Evolutionary conservation across 306 rosid species (phyloP).

Genomic region (Inga leiocalycina): DNA sequence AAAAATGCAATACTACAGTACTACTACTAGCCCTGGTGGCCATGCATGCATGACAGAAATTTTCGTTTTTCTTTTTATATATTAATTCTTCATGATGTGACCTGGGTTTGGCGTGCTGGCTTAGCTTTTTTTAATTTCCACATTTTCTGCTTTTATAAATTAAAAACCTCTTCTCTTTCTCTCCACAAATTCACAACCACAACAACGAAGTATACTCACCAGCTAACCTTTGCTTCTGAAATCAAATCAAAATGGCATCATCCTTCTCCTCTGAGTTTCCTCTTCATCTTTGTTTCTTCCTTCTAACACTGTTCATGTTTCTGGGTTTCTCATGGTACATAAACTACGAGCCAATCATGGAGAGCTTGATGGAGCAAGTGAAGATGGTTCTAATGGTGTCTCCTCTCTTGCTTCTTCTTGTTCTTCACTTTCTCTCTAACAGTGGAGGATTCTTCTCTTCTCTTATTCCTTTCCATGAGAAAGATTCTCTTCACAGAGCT

Average conservation of each 20-base stretch:
- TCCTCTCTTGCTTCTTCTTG: conserved; percentile 58
- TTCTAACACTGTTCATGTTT: conserved; percentile 55
- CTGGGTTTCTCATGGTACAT: conserved; percentile 65
- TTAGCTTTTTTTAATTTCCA: background rate
- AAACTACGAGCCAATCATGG: conserved; percentile 64
- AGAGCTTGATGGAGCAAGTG: conserved; percentile 58
- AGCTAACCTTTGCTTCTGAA: too few relatives aligned
- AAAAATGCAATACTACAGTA: background rate
- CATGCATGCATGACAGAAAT: background rate
- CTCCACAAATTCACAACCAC: background rate
- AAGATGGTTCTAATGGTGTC: conserved; percentile 62
- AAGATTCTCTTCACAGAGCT: conserved; percentile 60
- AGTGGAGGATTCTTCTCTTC: conserved; percentile 32
- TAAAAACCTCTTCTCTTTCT: background rate
- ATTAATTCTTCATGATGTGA: background rate
- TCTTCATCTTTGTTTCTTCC: conserved; percentile 58
- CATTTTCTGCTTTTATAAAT: background rate
- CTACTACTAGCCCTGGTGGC: background rate
- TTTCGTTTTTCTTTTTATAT: background rate
- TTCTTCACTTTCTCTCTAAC: conserved; percentile 56
- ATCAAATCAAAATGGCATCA: background rate
- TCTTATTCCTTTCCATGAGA: conserved; percentile 53
- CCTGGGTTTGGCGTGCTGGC: background rate
- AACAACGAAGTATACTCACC: too few relatives aligned
- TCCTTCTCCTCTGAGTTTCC: conserved; percentile 44